Conservation (phyloP, 1,284 basidiomycete genomes). For the Coniophora puteana region DNA sequence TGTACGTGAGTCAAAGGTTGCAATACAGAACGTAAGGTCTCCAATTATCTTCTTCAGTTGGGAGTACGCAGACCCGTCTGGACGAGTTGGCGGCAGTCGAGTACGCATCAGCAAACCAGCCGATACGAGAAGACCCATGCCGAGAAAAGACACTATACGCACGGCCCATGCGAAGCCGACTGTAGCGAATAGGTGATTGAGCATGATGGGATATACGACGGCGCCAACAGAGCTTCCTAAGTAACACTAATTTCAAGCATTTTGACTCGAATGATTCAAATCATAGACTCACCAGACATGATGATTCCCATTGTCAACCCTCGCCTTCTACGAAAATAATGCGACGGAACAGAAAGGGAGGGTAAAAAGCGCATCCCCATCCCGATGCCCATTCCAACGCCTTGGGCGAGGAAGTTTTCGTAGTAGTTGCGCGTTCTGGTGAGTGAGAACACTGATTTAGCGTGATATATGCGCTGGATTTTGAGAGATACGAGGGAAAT, state of each 20-base stretch:
- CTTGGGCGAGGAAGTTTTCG: slow-evolving; percentile 29
- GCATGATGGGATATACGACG: slow-evolving; percentile 56
- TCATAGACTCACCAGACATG: slow-evolving; percentile 19
- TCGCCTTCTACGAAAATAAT: slow-evolving; percentile 30
- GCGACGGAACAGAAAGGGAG: slow-evolving; percentile 26
- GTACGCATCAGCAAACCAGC: slow-evolving; percentile 1
- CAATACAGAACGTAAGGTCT: slow-evolving; percentile 13
- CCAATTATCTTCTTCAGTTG: no score
- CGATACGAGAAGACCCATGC: no score
- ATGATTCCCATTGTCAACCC: slow-evolving; percentile 36
- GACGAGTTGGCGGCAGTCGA: not conserved
- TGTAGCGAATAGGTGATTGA: slow-evolving; percentile 44
- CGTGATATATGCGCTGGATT: not conserved
- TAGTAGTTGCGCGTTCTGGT: slow-evolving; percentile 20
- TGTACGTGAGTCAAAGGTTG: slow-evolving; percentile 10
- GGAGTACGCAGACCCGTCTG: no score
- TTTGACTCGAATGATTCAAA: not conserved
- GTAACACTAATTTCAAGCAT: no score
- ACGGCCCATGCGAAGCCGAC: slow-evolving; percentile 59
- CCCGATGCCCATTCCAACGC: slow-evolving; percentile 30
- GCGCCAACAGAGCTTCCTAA: no score
- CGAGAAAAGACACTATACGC: no score
- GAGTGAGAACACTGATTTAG: slow-evolving; percentile 19
- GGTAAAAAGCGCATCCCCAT: slow-evolving; percentile 30
- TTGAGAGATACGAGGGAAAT: not conserved